Percentiles rank a stretch among this genome's conserved stretches.
phyloP scores from a whole-genome alignment of 257 asterid species.

The Solanum appendiculatum region DNA sequence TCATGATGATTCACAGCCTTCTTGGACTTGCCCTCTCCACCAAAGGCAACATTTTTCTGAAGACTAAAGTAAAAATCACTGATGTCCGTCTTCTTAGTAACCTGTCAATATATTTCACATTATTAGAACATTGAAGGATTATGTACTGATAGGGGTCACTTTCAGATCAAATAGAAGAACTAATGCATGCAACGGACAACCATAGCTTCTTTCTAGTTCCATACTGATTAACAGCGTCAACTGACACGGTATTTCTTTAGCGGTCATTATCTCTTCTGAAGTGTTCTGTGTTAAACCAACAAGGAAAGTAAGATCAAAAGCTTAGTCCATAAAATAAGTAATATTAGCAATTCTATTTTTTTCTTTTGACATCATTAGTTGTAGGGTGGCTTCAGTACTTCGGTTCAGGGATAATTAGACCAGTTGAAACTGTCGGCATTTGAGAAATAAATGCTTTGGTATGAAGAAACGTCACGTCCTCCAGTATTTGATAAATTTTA shows the following conservation, averaged over 20 bases:
- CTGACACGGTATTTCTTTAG: background rate
- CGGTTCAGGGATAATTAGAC: background rate
- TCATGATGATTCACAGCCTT: constrained; percentile 30
- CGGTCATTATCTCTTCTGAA: background rate
- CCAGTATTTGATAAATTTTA: background rate
- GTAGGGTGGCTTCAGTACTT: background rate
- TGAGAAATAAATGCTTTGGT: background rate
- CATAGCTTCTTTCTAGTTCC: background rate
- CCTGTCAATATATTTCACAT: constrained; percentile 28
- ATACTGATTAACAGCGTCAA: background rate
- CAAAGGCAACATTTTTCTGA: constrained; percentile 71
- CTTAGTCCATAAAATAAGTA: background rate
- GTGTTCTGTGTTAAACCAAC: background rate
- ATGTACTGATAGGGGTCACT: background rate
- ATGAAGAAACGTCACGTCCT: background rate
- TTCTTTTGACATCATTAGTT: background rate
- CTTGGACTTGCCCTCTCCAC: constrained; percentile 37
- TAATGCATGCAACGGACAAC: background rate
- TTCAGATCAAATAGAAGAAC: background rate
- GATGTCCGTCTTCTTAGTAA: constrained; percentile 74
- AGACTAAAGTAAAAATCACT: constrained; percentile 81
- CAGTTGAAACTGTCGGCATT: background rate
- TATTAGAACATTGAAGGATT: background rate
- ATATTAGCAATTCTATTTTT: background rate
- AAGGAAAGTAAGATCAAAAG: background rate